A percentile compares a stretch with the other conserved stretches of the same genome.
Evolutionary conservation across 768 basidiomycete species (phyloP).

Genomic region (Kwoniella newhampshirensis): DNA sequence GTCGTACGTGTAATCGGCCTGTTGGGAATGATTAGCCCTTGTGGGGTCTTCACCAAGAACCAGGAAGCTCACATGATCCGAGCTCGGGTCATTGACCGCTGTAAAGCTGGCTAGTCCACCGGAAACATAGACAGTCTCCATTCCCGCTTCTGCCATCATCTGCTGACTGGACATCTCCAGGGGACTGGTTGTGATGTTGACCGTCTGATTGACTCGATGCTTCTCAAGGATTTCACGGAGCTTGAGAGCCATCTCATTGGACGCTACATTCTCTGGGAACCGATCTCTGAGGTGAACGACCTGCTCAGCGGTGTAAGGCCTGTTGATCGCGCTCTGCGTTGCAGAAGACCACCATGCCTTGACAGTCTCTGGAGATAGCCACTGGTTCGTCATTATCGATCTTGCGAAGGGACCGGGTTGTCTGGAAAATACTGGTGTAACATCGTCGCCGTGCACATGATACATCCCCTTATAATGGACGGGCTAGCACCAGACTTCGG

Average conservation of each 20-base stretch:
- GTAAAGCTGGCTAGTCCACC: conserved; percentile 2
- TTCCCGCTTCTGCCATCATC: conserved; percentile 3
- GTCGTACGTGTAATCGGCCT: conserved; percentile 89
- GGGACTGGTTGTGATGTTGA: conserved; percentile 67
- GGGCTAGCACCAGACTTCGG: too few relatives aligned
- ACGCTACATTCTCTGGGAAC: conserved; percentile 74
- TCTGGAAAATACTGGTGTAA: too few relatives aligned
- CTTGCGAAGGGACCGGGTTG: too few relatives aligned
- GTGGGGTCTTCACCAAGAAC: too few relatives aligned
- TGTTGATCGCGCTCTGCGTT: conserved; percentile 69
- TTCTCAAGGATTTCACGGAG: conserved; percentile 66
- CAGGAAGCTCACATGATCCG: conserved; percentile 7
- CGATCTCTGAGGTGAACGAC: conserved; percentile 88
- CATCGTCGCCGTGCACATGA: too few relatives aligned
- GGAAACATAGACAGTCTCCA: conserved; percentile 3
- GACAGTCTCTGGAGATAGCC: conserved; percentile 5
- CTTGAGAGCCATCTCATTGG: conserved; percentile 76
- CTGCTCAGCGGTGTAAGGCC: conserved; percentile 74
- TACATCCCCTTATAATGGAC: too few relatives aligned
- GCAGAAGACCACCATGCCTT: conserved; percentile 71
- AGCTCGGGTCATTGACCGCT: conserved; percentile 2
- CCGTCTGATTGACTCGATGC: conserved; percentile 64
- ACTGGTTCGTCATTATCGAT: conserved; percentile 2
- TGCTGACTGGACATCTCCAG: conserved; percentile 7
- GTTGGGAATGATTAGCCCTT: too few relatives aligned